Evolutionary conservation across 23 red algal species (phyloP).

Genomic region (Gracilaria vermiculophylla): DNA sequence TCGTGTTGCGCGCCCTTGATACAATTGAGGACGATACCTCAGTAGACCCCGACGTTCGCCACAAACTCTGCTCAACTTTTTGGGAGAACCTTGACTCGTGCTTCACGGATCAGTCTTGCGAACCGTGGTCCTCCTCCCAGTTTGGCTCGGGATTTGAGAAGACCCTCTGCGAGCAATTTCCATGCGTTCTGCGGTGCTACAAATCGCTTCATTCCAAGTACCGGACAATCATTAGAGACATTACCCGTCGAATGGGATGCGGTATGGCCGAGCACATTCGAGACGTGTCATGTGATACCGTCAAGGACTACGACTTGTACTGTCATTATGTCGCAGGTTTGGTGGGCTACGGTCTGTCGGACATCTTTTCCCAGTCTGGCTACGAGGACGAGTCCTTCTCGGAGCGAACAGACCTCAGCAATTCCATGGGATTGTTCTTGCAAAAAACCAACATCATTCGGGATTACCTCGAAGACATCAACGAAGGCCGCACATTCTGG

Average conservation of each 20-base stretch:
- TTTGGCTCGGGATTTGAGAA: constrained; percentile 69
- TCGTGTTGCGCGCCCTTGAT: constrained; percentile 94
- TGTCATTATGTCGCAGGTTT: constrained; percentile 98
- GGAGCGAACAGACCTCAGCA: constrained; percentile 67
- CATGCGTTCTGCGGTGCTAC: constrained; percentile 77
- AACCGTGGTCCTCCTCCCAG: constrained; percentile 34
- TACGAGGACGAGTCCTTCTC: constrained; percentile 39
- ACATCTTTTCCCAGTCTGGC: constrained; percentile 79
- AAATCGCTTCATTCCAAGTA: constrained; percentile 52
- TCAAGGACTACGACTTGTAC: constrained; percentile 89
- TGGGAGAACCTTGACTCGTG: constrained; percentile 13
- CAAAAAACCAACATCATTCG: constrained; percentile 99
- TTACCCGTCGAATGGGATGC: constrained; percentile 86
- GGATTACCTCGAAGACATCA: constrained; percentile 91
- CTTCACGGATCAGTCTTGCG: background rate
- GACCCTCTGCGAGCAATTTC: constrained; percentile 74
- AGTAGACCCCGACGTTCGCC: constrained; percentile 43
- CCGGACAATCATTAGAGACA: constrained; percentile 78
- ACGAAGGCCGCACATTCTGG: constrained; percentile 97
- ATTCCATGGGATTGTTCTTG: constrained; percentile 97
- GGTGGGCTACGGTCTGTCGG: constrained; percentile 86
- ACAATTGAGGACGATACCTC: constrained; percentile 97
- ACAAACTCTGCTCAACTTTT: constrained; percentile 57
- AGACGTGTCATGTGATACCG: constrained; percentile 65
- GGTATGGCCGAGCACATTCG: constrained; percentile 97